phyloP scores from a whole-genome alignment of 1,139 yeast species.

The Zygoascus sp. region DNA sequence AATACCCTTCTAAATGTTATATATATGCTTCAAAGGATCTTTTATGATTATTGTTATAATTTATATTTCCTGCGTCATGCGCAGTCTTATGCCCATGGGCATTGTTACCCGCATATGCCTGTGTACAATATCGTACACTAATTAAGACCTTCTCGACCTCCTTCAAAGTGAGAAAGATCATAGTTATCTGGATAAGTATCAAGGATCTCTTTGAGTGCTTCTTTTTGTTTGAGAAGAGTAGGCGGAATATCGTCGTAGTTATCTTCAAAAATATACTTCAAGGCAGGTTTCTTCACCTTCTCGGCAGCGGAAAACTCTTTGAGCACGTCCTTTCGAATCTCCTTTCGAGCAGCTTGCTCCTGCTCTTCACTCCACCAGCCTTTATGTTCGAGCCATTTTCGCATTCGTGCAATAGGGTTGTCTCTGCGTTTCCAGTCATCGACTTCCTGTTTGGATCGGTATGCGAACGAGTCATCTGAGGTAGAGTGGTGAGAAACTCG shows the following conservation, averaged over 20 bases:
- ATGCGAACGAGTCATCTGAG: slow-evolving; percentile 38
- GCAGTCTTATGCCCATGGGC: no score
- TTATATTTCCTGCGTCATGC: no score
- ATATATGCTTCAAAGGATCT: no score
- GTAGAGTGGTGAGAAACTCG: slow-evolving; percentile 38
- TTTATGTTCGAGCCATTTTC: slow-evolving; percentile 33
- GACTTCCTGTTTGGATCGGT: slow-evolving; percentile 34
- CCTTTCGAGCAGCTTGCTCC: slow-evolving; percentile 28
- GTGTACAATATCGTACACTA: no score
- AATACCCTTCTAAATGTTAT: no score
- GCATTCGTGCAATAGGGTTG: slow-evolving; percentile 35
- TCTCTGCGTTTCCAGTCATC: slow-evolving; percentile 38
- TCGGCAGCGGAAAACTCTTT: slow-evolving; percentile 33
- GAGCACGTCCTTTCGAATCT: slow-evolving; percentile 28
- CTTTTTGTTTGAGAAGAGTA: slow-evolving; percentile 28
- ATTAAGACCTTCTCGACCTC: slow-evolving; percentile 22
- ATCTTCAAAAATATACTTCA: slow-evolving; percentile 31
- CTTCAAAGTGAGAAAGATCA: slow-evolving; percentile 29
- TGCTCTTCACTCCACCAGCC: slow-evolving; percentile 34
- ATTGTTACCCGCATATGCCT: no score
- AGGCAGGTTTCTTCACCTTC: slow-evolving; percentile 31
- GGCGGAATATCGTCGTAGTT: slow-evolving; percentile 27
- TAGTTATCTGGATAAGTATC: slow-evolving; percentile 33
- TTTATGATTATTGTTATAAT: no score
- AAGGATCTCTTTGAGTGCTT: slow-evolving; percentile 31